Percentiles rank a stretch among this genome's conserved stretches.
These are phyloP conservation scores for Poteriospumella lacustris DNA, from an alignment of 108 stramenopile species.

Conservation along the genomic window DNA sequence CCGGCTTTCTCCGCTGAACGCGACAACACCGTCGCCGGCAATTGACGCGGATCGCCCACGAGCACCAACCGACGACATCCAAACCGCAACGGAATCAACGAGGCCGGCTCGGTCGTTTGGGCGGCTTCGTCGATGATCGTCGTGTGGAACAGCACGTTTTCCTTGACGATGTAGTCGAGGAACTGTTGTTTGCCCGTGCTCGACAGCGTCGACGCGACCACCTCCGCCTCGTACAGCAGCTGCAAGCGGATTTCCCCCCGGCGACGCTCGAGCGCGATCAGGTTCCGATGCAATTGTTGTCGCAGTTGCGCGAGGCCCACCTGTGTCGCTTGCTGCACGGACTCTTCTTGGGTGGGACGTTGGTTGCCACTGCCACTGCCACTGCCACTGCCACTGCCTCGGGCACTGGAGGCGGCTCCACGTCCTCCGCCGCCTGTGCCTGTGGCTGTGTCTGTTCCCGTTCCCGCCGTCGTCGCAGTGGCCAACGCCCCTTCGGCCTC, in stretches of 20 bases:
- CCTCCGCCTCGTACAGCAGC: background rate
- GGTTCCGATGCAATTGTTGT: no score
- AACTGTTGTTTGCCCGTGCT: conserved; percentile 1
- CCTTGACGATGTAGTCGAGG: background rate
- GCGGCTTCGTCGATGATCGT: conserved; percentile 45
- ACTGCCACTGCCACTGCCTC: no score
- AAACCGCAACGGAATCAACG: conserved; percentile 42
- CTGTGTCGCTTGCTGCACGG: no score
- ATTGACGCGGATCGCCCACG: conserved; percentile 41
- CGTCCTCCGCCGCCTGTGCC: no score
- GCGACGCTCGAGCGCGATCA: background rate
- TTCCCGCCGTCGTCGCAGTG: no score
- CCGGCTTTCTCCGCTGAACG: conserved; percentile 30
- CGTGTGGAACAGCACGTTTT: background rate
- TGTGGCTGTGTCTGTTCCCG: no score
- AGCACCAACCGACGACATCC: conserved; percentile 25
- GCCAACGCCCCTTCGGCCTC: no score
- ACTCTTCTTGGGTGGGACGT: no score
- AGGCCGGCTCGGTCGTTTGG: conserved; percentile 41
- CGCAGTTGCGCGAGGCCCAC: no score
- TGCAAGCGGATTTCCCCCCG: background rate
- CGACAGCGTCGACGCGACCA: conserved; percentile 16
- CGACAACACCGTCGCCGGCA: conserved; percentile 40
- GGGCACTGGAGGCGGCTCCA: no score
- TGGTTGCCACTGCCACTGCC: no score